Conservation (phyloP, 306 rosid species). For the Rubus idaeus region DNA sequence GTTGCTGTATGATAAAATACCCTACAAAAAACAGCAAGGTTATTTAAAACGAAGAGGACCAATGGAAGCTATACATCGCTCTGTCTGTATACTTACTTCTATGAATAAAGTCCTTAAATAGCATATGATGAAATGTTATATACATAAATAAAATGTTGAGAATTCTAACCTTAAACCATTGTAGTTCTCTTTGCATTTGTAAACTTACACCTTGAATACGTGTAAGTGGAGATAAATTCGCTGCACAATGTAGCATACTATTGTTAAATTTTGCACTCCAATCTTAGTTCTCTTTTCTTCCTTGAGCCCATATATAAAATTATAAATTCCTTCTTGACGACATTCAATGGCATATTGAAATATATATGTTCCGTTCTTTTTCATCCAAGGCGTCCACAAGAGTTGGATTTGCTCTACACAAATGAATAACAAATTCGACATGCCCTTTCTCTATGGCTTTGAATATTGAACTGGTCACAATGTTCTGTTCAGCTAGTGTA, state of each 20-base stretch:
- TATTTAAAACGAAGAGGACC: too few species aligned
- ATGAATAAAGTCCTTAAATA: too few species aligned
- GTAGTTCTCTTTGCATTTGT: too few species aligned
- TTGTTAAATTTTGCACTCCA: background rate
- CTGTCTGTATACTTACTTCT: too few species aligned
- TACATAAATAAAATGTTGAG: background rate
- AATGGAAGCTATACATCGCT: too few species aligned
- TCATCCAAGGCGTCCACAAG: background rate
- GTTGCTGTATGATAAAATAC: too few species aligned
- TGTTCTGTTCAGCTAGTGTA: rapidly evolving
- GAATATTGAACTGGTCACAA: background rate
- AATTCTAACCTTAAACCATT: background rate
- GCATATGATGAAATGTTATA: too few species aligned
- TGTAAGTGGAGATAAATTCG: background rate
- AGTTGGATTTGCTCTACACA: background rate
- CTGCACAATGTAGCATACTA: background rate
- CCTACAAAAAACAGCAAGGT: too few species aligned
- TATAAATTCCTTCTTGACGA: background rate
- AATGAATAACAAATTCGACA: background rate
- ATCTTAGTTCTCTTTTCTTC: too few species aligned
- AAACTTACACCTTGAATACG: background rate
- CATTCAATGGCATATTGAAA: background rate
- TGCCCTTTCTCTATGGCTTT: background rate
- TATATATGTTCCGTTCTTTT: background rate
- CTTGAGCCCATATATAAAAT: background rate